These are phyloP conservation scores for Komagataella populi DNA, from an alignment of 805 yeast species.

Conservation along the genomic window DNA sequence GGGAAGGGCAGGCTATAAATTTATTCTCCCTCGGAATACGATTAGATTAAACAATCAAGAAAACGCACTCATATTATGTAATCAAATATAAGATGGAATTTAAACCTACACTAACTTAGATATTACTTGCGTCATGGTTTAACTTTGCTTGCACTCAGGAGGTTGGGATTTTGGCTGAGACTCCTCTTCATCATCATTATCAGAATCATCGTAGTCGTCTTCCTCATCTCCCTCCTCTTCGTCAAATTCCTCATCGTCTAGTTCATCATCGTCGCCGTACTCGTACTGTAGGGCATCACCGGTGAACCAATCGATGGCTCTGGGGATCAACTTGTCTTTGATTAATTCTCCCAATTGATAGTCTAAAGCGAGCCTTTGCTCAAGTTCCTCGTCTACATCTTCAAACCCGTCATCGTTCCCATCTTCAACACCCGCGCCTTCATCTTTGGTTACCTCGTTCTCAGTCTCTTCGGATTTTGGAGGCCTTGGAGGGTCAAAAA, in stretches of 20 bases:
- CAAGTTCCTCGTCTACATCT: constrained; percentile 61
- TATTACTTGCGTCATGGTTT: background rate
- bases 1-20: background rate
- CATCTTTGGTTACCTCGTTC: constrained; percentile 40
- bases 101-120: background rate
- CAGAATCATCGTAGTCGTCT: constrained; percentile 48
- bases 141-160: constrained; percentile 59
- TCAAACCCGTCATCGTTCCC: constrained; percentile 32
- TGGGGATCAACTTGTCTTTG: constrained; percentile 89
- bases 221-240: constrained; percentile 50
- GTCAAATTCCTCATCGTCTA: constrained; percentile 47
- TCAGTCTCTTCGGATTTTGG: constrained; percentile 26
- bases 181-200: constrained; percentile 31
- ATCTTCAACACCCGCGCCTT: constrained; percentile 25
- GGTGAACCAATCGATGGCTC: constrained; percentile 97
- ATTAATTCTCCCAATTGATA: constrained; percentile 93
- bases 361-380: constrained; percentile 77
- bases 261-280: constrained; percentile 35
- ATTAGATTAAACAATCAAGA: background rate
- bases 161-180: constrained; percentile 41
- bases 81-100: background rate
- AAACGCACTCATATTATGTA: background rate
- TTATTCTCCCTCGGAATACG: background rate
- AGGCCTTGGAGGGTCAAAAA: constrained; percentile 86
- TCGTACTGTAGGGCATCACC: constrained; percentile 87